These are phyloP conservation scores for Irpex sp. DNA, from an alignment of 1,284 basidiomycete species.

Conservation along the genomic window DNA sequence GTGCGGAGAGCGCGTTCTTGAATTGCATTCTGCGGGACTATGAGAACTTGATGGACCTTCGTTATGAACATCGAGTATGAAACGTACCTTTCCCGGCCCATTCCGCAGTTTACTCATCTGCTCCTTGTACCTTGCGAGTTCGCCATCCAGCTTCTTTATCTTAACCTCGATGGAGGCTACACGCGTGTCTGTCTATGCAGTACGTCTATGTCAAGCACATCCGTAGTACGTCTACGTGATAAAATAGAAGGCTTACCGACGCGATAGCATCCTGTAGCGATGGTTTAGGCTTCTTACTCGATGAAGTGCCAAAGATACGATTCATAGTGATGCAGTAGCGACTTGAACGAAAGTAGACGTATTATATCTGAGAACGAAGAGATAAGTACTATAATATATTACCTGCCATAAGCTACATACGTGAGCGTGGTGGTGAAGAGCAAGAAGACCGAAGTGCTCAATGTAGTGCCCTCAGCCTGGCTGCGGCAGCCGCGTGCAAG, in stretches of 20 bases:
- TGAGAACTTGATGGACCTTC: background rate
- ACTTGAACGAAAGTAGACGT: too few relatives aligned
- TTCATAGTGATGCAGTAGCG: conserved; percentile 48
- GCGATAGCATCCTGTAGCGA: conserved; percentile 88
- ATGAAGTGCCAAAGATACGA: conserved; percentile 76
- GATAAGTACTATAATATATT: too few relatives aligned
- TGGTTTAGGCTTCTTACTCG: conserved; percentile 84
- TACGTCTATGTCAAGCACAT: conserved; percentile 15
- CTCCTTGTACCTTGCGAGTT: conserved; percentile 90
- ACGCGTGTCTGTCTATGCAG: conserved; percentile 78
- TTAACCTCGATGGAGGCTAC: conserved; percentile 95
- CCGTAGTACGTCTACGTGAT: conserved; percentile 5
- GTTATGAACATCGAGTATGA: background rate
- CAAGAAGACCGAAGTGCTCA: too few relatives aligned
- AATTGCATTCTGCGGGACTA: conserved; percentile 70
- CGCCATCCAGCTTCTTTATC: conserved; percentile 94
- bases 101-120: conserved; percentile 94
- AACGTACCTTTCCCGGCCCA: conserved; percentile 89
- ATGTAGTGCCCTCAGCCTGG: too few relatives aligned
- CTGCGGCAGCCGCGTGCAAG: too few relatives aligned
- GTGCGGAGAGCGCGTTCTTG: conserved; percentile 94
- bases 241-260: conserved; percentile 51
- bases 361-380: too few relatives aligned
- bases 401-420: too few relatives aligned
- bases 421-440: too few relatives aligned